Evolutionary conservation across 305 asterid species (phyloP).

Genomic region (Solanum hybrid): DNA sequence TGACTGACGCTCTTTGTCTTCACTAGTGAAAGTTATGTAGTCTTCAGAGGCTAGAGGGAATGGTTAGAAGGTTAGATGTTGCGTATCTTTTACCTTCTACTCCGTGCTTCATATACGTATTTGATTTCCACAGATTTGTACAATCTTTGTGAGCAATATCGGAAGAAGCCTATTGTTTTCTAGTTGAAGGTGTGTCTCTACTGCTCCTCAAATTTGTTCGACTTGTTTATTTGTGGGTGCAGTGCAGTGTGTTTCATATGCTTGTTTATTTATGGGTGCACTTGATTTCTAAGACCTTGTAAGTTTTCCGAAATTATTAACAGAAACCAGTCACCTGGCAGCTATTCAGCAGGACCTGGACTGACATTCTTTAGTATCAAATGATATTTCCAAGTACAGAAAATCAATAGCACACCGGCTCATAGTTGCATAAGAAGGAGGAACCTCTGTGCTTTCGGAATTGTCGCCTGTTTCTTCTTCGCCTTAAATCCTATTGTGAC

Average conservation of each 20-base stretch:
- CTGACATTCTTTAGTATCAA: not conserved
- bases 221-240: not conserved
- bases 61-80: not conserved
- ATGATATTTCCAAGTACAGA: not conserved
- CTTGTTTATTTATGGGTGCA: not conserved
- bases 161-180: not conserved
- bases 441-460: constrained; percentile 4
- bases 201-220: not conserved
- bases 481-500: constrained; percentile 53
- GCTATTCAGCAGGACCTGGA: not conserved
- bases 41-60: not conserved
- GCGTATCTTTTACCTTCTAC: not conserved
- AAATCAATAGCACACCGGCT: not conserved
- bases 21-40: not conserved
- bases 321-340: not conserved
- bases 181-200: not conserved
- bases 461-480: constrained; percentile 80
- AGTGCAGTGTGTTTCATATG: not conserved
- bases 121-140: not conserved
- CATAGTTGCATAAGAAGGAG: not conserved
- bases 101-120: not conserved
- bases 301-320: not conserved
- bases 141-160: not conserved
- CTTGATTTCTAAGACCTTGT: not conserved
- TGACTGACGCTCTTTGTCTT: not conserved